Percentiles rank a stretch among this genome's conserved stretches.
phyloP scores from a whole-genome alignment of 441 rosid genomes.

The Metrosideros polymorpha region DNA sequence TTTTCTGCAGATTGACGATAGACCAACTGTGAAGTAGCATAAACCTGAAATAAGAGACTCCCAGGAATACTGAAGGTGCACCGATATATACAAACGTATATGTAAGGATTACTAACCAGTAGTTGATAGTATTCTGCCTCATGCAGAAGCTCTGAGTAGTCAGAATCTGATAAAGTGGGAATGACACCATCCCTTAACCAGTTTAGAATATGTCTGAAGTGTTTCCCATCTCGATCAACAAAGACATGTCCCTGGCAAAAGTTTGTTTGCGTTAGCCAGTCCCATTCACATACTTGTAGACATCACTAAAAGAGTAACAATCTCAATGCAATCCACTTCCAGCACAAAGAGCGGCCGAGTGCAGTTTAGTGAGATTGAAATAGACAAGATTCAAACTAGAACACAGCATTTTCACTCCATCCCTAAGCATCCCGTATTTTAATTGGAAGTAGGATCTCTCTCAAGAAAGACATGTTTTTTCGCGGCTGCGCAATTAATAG shows the following conservation, averaged over 20 bases:
- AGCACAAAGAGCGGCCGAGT: not conserved
- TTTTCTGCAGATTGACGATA: not conserved
- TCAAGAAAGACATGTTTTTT: not conserved
- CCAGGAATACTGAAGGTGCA: not conserved
- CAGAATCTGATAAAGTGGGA: slow-evolving; percentile 48
- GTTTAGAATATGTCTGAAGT: slow-evolving; percentile 79
- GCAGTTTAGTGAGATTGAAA: not conserved
- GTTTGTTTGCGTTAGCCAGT: not conserved
- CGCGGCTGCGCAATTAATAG: not conserved
- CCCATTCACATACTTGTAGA: not conserved
- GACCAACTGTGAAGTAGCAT: not conserved
- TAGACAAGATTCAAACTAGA: not conserved
- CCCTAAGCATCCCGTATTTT: not conserved
- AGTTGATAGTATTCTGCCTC: slow-evolving; percentile 91
- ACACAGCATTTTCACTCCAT: not conserved
- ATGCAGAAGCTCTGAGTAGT: slow-evolving; percentile 59
- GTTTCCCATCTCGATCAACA: slow-evolving; percentile 85
- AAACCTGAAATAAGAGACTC: not conserved
- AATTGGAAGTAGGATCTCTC: not conserved
- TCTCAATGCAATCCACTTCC: not conserved
- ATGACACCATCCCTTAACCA: slow-evolving; percentile 89
- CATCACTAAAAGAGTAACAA: not conserved
- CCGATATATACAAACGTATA: not conserved
- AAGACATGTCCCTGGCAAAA: slow-evolving; percentile 58
- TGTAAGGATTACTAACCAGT: slow-evolving; percentile 37